Conservation (phyloP, 495 filamentous ascomycete species). For the Lepidopterella palustris region DNA sequence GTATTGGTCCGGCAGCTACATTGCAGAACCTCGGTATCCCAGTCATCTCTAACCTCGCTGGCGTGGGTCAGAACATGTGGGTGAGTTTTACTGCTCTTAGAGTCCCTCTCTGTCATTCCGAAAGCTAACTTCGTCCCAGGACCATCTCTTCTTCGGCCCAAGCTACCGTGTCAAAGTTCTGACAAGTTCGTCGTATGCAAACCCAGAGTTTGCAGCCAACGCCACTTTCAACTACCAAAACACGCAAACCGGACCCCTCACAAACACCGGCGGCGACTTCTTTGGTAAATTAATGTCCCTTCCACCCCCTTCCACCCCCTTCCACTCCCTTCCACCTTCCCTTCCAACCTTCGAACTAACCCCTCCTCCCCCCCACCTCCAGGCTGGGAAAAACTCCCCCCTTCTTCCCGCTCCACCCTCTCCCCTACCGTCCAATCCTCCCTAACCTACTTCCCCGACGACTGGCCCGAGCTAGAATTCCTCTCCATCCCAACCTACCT, state of each 20-base stretch:
- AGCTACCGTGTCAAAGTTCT: conserved; percentile 15
- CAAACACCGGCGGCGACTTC: conserved; percentile 19
- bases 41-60: conserved; percentile 13
- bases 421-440: conserved; percentile 11
- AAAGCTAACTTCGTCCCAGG: neutral
- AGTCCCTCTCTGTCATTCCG: neutral
- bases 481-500: neutral
- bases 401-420: neutral
- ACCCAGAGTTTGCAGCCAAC: conserved; percentile 1
- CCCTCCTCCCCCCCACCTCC: neutral
- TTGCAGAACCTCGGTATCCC: conserved; percentile 19
- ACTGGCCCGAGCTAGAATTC: conserved; percentile 42
- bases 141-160: conserved; percentile 17
- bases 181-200: neutral
- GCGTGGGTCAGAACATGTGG: conserved; percentile 30
- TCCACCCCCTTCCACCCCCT: neutral
- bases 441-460: conserved; percentile 41
- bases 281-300: neutral
- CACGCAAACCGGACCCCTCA: conserved; percentile 14
- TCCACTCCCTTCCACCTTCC: neutral
- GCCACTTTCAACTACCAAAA: conserved; percentile 5
- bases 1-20: conserved; percentile 20
- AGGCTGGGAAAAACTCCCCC: conserved; percentile 13
- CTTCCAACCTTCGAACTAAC: neutral
- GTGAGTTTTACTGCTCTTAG: neutral